Base-by-base conservation (phyloP, 1,284 basidiomycete species). In the Quambalaria eucalypti region DNA sequence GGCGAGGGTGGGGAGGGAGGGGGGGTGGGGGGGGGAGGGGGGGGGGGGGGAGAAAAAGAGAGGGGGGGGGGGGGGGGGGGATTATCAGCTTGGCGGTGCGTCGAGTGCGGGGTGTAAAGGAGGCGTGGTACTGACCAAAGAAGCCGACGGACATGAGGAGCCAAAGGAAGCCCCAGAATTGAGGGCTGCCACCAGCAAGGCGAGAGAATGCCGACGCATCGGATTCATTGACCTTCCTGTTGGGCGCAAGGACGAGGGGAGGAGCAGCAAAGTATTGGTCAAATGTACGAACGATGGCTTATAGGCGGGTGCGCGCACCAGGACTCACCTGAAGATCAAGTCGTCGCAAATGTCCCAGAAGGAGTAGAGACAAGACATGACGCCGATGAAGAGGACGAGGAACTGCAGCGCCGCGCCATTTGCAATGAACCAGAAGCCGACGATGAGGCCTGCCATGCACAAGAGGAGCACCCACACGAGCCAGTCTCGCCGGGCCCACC, bases 121-220 rank as follows among this genome's bases (percentile, higher is more conserved):
- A 44, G 2, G 7, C 48, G 1, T 88, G 90, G 0, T 81, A 79
- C 0, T 81, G n/a, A n/a, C n/a, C 86, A 70, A 97, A 93, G 79
- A 90, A 96, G 14, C 82, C 70, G 55, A 87, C 81, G 0, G 90
- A 87, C 46, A 85, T 78, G 61, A 96, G 74, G 30, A 93, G 82
- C 92, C 92, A 97, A 57, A 96, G 81, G 53, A 90, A 65, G 74
- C 79, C 79, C 79, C 79, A 80, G 44, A 78, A 76, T 52, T 78
- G 76, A 7, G 78, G 74, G 47, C 78, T 79, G 54, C 78, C 80
- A 7, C 90, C 89, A 61, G 89, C 90, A 57, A 91, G 83, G 28
- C 85, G 80, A 1, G 92, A 88, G 73, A 92, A 97, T 19, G 87
- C 85, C 4, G 85, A 85, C 0, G 93, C 93, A 71, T 98, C 93